A percentile compares a stretch with the other conserved stretches of the same genome.
Conservation (phyloP, 2,329 filamentous ascomycete genomes). For the Macrophomina phaseolina region DNA sequence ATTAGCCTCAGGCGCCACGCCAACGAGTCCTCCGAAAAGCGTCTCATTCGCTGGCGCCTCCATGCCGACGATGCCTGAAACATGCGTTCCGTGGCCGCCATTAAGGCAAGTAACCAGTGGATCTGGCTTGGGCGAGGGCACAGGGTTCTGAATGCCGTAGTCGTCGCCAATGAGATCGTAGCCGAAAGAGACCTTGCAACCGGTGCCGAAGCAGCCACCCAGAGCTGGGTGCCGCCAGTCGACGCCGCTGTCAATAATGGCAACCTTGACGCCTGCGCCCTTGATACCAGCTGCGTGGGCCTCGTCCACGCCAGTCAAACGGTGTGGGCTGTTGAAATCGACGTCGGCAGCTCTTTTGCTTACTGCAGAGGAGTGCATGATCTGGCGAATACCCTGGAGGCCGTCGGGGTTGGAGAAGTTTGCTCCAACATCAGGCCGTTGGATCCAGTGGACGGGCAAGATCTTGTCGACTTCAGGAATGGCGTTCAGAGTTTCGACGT, state of each 20-base stretch:
- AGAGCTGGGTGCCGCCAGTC: conserved; percentile 69
- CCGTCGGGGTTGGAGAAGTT: not conserved
- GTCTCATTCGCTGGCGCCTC: not conserved
- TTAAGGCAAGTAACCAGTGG: conserved; percentile 59
- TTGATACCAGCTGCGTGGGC: conserved; percentile 52
- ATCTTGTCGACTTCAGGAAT: not conserved
- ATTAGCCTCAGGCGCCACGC: conserved; percentile 52
- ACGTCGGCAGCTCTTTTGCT: not conserved
- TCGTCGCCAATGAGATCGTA: conserved; percentile 64
- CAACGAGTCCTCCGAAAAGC: conserved; percentile 30
- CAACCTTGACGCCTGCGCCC: conserved; percentile 54
- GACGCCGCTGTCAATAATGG: conserved; percentile 52
- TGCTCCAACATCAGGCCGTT: not conserved
- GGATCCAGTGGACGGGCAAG: conserved; percentile 7
- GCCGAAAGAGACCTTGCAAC: conserved; percentile 66
- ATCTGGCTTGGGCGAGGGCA: conserved; percentile 51
- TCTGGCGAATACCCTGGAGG: not conserved
- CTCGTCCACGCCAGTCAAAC: conserved; percentile 42
- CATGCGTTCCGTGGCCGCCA: conserved; percentile 51
- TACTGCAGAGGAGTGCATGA: not conserved
- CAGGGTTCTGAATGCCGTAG: conserved; percentile 45
- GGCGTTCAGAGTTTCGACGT: conserved; percentile 10
- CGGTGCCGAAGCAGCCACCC: conserved; percentile 67
- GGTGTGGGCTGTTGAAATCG: conserved; percentile 32
- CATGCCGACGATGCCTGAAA: conserved; percentile 3